Percentiles rank a stretch among this genome's conserved stretches.
These are phyloP conservation scores for Pyrenophora teres DNA, from an alignment of 2,329 filamentous ascomycete species.

Conservation along the genomic window DNA sequence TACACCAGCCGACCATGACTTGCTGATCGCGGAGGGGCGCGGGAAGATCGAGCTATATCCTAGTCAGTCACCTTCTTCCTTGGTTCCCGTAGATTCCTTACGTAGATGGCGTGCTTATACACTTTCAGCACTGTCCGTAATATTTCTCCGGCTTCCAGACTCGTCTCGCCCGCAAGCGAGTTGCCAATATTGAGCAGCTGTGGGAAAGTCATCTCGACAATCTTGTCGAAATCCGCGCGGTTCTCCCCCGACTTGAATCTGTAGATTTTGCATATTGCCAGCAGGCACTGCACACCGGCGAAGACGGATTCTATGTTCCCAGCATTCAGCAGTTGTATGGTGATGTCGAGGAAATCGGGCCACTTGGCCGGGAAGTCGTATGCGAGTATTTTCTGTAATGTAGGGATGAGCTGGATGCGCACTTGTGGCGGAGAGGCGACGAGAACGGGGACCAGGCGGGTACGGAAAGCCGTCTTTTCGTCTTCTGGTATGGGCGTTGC, in stretches of 20 bases:
- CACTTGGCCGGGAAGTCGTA: conserved; percentile 93
- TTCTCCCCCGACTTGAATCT: conserved; percentile 87
- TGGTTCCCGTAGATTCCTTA: conserved; percentile 53
- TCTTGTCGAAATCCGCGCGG: conserved; percentile 87
- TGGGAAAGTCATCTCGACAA: conserved; percentile 89
- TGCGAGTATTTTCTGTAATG: conserved; percentile 94
- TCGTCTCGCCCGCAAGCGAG: conserved; percentile 86
- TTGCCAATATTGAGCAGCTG: conserved; percentile 85
- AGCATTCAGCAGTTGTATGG: conserved; percentile 82
- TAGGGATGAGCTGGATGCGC: conserved; percentile 89
- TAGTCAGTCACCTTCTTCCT: conserved; percentile 29
- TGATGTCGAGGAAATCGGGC: conserved; percentile 93
- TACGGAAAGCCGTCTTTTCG: conserved; percentile 85
- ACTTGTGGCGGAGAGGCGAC: conserved; percentile 79
- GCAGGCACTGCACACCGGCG: conserved; percentile 88
- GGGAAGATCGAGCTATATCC: conserved; percentile 78
- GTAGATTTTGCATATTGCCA: conserved; percentile 94
- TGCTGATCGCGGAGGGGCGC: conserved; percentile 76
- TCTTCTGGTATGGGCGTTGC: conserved; percentile 81
- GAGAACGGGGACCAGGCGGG: conserved; percentile 86
- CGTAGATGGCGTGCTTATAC: conserved; percentile 98
- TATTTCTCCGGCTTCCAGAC: conserved; percentile 95
- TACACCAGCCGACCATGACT: conserved; percentile 93
- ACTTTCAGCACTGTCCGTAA: conserved; percentile 92
- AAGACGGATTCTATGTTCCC: conserved; percentile 87